Percentiles rank a stretch among this genome's conserved stretches.
Conservation (phyloP, 768 basidiomycete species). For the Amanita jacksonii region DNA sequence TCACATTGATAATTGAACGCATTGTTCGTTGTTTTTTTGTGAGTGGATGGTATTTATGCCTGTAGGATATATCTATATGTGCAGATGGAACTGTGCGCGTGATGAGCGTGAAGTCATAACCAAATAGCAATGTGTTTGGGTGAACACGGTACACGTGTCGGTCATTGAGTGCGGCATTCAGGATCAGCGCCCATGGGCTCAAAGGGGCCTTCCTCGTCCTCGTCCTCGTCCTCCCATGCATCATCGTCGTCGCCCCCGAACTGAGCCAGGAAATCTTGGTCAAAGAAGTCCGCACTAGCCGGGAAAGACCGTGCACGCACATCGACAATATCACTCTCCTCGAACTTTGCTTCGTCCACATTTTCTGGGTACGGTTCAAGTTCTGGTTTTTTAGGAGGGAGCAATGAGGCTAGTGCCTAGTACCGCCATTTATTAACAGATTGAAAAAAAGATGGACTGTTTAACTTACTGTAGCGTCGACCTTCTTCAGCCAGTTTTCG, state of each 20-base stretch:
- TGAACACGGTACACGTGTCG: too few relatives aligned
- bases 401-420: constrained; percentile 53
- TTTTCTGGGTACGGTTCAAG: constrained; percentile 63
- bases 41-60: background rate
- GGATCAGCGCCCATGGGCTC: constrained; percentile 26
- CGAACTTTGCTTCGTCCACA: constrained; percentile 62
- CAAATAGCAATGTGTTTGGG: background rate
- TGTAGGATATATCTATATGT: constrained; percentile 6
- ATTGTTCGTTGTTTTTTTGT: background rate
- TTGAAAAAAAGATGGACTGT: background rate
- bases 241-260: constrained; percentile 65
- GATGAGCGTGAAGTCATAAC: background rate
- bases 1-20: too few relatives aligned
- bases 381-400: constrained; percentile 71
- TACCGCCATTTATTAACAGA: constrained; percentile 1
- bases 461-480: constrained; percentile 45
- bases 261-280: constrained; percentile 59
- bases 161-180: constrained; percentile 54
- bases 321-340: constrained; percentile 72
- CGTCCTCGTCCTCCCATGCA: constrained; percentile 64
- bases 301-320: constrained; percentile 76
- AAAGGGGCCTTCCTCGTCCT: constrained; percentile 37
- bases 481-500: constrained; percentile 59
- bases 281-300: constrained; percentile 70
- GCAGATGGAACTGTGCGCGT: too few relatives aligned